These are phyloP conservation scores for Cryptosporidium meleagridis DNA, from an alignment of 169 alveolate genomes.

Conservation along the genomic window DNA sequence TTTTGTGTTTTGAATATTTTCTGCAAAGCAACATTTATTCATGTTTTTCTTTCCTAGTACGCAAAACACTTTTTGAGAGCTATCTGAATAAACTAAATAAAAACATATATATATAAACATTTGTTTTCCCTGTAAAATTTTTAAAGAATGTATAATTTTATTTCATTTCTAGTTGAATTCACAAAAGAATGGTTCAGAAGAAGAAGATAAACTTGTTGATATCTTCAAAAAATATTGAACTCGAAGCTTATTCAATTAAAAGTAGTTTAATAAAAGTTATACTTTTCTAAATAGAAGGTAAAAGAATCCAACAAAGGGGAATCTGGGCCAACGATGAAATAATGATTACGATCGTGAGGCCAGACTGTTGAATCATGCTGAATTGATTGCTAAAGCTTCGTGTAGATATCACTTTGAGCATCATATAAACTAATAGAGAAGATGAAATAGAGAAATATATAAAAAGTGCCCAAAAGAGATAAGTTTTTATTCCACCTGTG, in stretches of 20 bases:
- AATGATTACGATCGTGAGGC: slow-evolving; percentile 35
- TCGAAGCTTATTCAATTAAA: neutral
- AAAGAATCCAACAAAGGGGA: slow-evolving; percentile 70
- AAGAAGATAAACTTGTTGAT: neutral
- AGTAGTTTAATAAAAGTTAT: neutral
- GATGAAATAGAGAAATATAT: slow-evolving; percentile 58
- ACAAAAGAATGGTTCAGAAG: slow-evolving; percentile 45
- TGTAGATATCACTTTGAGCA: slow-evolving; percentile 44
- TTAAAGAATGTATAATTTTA: slow-evolving; percentile 8
- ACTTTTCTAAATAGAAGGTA: slow-evolving; percentile 42
- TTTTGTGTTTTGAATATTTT: no score
- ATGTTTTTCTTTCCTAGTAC: neutral
- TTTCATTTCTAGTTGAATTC: slow-evolving; percentile 27
- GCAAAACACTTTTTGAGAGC: neutral
- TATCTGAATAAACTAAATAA: neutral
- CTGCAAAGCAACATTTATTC: neutral
- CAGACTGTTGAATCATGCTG: slow-evolving; percentile 57
- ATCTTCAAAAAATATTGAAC: neutral
- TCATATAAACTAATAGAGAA: slow-evolving; percentile 43
- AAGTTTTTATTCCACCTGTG: slow-evolving; percentile 39
- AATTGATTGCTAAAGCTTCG: slow-evolving; percentile 25
- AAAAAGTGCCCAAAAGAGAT: slow-evolving; percentile 39
- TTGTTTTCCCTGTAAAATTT: neutral
- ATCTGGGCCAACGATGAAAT: slow-evolving; percentile 35
- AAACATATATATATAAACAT: neutral